These are phyloP conservation scores for Epichloe sylvatica DNA, from an alignment of 2,329 filamentous ascomycete genomes.

Conservation along the genomic window DNA sequence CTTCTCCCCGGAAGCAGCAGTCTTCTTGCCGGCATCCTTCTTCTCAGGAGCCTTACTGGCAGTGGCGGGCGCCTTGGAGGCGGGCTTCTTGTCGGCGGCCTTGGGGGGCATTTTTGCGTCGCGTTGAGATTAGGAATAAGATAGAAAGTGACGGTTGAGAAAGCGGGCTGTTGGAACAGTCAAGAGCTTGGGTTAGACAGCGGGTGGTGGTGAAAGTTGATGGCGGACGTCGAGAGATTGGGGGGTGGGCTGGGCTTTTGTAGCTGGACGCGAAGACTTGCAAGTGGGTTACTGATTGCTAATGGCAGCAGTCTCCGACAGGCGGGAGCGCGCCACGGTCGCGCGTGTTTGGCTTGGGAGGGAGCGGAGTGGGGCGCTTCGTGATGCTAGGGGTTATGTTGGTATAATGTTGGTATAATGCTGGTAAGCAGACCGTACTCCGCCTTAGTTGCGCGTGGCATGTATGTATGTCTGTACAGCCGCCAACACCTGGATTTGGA, in stretches of 20 bases:
- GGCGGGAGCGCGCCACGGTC: conserved; percentile 7
- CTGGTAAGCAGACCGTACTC: not conserved
- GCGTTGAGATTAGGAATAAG: conserved; percentile 6
- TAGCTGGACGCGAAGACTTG: conserved; percentile 41
- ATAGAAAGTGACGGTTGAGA: conserved; percentile 6
- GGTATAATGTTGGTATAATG: not conserved
- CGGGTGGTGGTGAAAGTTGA: conserved; percentile 28
- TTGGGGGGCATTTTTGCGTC: conserved; percentile 85
- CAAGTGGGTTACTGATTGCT: conserved; percentile 45
- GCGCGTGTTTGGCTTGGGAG: conserved; percentile 5
- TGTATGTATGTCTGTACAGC: too few species aligned
- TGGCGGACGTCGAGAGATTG: conserved; percentile 32
- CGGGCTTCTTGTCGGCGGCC: conserved; percentile 97
- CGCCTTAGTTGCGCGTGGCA: not conserved
- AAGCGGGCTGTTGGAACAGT: conserved; percentile 5
- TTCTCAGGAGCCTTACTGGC: conserved; percentile 66
- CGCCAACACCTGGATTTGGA: too few species aligned
- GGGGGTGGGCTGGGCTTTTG: conserved; percentile 44
- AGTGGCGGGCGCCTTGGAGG: conserved; percentile 82
- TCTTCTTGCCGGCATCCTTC: conserved; percentile 99
- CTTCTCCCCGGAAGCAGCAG: conserved; percentile 89
- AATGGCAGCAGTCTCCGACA: conserved; percentile 9
- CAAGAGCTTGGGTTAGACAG: conserved; percentile 18
- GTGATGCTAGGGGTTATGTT: not conserved
- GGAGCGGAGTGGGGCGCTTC: conserved; percentile 3